Base-by-base conservation (phyloP, 129 eudicot species). In the Centrapalus pauciflorus region DNA sequence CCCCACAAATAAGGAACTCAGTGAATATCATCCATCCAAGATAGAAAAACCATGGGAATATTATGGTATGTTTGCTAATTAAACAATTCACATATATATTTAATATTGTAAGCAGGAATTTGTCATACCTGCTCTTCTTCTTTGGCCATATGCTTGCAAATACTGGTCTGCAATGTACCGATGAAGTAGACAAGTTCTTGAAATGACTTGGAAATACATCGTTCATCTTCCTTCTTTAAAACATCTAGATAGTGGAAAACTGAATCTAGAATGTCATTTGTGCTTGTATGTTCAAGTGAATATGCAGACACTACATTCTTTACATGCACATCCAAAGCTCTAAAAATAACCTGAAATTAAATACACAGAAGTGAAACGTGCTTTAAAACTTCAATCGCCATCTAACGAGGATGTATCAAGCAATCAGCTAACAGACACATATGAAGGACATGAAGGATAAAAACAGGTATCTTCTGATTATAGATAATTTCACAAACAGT, bases 81-180 rank as follows among this genome's bases (percentile, higher is more conserved):
- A 9, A 40, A 14, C 26, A 68, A 34, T 34, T 16, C 2, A 51
- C 19, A 34, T 34, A 30, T 19, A 0, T 51, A 24, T 23, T n/a
- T n/a, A n/a, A n/a, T 19, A 55, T 5, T 24, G 26, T 33, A 61
- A 76, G 50, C 43, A 54, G 55, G 45, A 76, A 70, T 62, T 61
- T 16, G 62, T 26, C 25, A 26, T 78, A 89, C 99, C 99, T 94
- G 96, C 68, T 89, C 76, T 66, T 94, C 97, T 86, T 94, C 97
- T 85, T 94, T 94, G 49, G 84, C 79, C 95, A 94, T 89, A 73
- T 94, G 99, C 73, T 94, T 90, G 70, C 84, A 76, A 14, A 94
- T 82, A 64, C 75, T 76, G 17, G 76, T 46, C 64, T 80, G 83
- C 43, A 89, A 72, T 46, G 95, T 76, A 61, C 93, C 86, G 8